A percentile compares a stretch with the other conserved stretches of the same genome.
These are phyloP conservation scores for Ceratocystis cacaofunesta DNA, from an alignment of 2,329 filamentous ascomycete genomes.

Conservation along the genomic window DNA sequence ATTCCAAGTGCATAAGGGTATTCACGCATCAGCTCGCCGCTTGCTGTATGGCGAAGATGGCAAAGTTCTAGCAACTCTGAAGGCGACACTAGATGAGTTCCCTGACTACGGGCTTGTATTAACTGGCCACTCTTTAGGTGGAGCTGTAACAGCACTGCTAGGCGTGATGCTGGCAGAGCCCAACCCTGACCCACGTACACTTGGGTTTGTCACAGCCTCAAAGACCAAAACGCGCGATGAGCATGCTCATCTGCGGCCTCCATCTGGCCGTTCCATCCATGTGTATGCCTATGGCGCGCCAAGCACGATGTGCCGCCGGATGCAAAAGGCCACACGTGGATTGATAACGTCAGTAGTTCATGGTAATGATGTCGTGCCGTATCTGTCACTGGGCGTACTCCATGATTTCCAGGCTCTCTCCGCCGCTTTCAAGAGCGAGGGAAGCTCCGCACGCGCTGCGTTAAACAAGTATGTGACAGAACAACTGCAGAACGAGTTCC, in stretches of 20 bases:
- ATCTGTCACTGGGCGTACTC: conserved; percentile 55
- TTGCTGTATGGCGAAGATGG: conserved; percentile 54
- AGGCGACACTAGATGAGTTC: conserved; percentile 50
- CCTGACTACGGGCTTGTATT: conserved; percentile 55
- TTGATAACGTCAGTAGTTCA: conserved; percentile 63
- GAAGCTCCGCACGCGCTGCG: conserved; percentile 50
- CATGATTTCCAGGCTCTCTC: conserved; percentile 62
- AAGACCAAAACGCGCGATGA: conserved; percentile 23
- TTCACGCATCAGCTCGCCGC: conserved; percentile 54
- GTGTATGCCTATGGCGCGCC: conserved; percentile 69
- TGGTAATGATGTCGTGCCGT: conserved; percentile 58
- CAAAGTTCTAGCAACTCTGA: conserved; percentile 49
- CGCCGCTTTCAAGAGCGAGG: conserved; percentile 57
- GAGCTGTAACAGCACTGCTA: conserved; percentile 53
- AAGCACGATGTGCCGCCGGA: conserved; percentile 53
- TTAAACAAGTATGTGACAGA: conserved; percentile 53
- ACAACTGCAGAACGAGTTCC: conserved; percentile 45
- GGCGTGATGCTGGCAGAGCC: conserved; percentile 58
- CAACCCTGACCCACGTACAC: conserved; percentile 28
- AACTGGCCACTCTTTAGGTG: conserved; percentile 55
- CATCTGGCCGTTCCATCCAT: conserved; percentile 55
- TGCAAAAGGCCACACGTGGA: conserved; percentile 55
- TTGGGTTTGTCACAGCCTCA: conserved; percentile 48
- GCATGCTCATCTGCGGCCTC: conserved; percentile 25
- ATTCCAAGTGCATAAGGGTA: conserved; percentile 60